Evolutionary conservation across 2,329 filamentous ascomycete species (phyloP).

Genomic region (Karstenula rhodostoma): DNA sequence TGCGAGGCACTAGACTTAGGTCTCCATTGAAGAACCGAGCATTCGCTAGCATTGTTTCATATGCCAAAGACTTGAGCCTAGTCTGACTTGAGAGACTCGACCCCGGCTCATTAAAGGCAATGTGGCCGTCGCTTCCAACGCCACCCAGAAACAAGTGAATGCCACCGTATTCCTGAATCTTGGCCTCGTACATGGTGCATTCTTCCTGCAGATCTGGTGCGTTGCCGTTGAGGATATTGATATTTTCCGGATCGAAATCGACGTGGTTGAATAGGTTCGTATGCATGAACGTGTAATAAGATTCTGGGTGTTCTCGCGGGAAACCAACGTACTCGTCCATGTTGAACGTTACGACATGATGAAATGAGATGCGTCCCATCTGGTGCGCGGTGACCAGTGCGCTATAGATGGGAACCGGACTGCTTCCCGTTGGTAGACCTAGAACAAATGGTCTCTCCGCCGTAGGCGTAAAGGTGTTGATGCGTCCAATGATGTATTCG

Average conservation of each 20-base stretch:
- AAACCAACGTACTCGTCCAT: slow-evolving; percentile 93
- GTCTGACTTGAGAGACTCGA: slow-evolving; percentile 80
- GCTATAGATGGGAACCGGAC: slow-evolving; percentile 79
- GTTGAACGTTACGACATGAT: slow-evolving; percentile 90
- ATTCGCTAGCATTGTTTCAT: slow-evolving; percentile 87
- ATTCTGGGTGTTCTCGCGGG: slow-evolving; percentile 81
- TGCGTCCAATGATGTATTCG: slow-evolving; percentile 81
- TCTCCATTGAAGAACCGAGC: slow-evolving; percentile 84
- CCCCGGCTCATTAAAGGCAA: slow-evolving; percentile 90
- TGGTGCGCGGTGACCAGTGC: slow-evolving; percentile 76
- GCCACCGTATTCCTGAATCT: slow-evolving; percentile 76
- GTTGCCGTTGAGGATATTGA: slow-evolving; percentile 85
- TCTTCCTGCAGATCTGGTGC: slow-evolving; percentile 77
- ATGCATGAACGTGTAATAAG: slow-evolving; percentile 94
- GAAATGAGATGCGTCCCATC: slow-evolving; percentile 79
- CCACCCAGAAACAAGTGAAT: slow-evolving; percentile 90
- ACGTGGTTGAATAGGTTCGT: slow-evolving; percentile 88
- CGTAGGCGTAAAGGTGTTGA: slow-evolving; percentile 78
- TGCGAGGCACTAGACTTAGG: slow-evolving; percentile 75
- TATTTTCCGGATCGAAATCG: slow-evolving; percentile 81
- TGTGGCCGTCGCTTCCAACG: slow-evolving; percentile 85
- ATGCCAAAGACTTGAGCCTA: slow-evolving; percentile 84
- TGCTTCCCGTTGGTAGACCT: slow-evolving; percentile 83
- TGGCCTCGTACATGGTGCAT: slow-evolving; percentile 79
- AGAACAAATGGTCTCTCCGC: slow-evolving; percentile 79